These are phyloP conservation scores for Calonectria multiphialidica DNA, from an alignment of 2,329 filamentous ascomycete species.

Conservation along the genomic window DNA sequence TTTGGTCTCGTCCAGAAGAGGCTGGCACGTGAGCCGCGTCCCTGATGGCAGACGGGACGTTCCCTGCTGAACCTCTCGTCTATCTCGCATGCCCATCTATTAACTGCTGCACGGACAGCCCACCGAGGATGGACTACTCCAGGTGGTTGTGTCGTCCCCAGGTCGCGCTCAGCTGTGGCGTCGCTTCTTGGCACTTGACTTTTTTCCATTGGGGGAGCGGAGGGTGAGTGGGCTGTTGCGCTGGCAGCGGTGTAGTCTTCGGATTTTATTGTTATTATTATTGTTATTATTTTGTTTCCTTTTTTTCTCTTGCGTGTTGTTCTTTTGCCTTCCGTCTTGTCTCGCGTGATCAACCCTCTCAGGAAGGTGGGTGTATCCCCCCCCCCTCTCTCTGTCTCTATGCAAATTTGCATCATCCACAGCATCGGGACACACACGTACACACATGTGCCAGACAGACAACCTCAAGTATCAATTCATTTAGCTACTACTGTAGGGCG, in stretches of 20 bases:
- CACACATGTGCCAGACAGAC: not conserved
- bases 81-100: constrained; percentile 23
- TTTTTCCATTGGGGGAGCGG: not conserved
- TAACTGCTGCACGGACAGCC: constrained; percentile 7
- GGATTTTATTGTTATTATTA: not conserved
- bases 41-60: constrained; percentile 11
- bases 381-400: not conserved
- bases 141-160: not conserved
- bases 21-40: constrained; percentile 19
- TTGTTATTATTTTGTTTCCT: not conserved
- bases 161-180: constrained; percentile 6
- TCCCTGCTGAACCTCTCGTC: constrained; percentile 21
- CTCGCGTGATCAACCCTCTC: not conserved
- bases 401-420: constrained; percentile 4
- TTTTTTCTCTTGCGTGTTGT: not conserved
- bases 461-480: not conserved
- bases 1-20: constrained; percentile 2
- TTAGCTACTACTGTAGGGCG: constrained; percentile 8
- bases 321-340: not conserved
- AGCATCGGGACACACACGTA: not conserved
- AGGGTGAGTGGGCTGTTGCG: not conserved
- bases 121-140: constrained; percentile 1
- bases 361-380: not conserved
- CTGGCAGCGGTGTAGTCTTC: not conserved
- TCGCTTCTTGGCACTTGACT: constrained; percentile 7